These are phyloP conservation scores for Monosporascus cannonballus DNA, from an alignment of 2,329 filamentous ascomycete genomes.

Conservation along the genomic window DNA sequence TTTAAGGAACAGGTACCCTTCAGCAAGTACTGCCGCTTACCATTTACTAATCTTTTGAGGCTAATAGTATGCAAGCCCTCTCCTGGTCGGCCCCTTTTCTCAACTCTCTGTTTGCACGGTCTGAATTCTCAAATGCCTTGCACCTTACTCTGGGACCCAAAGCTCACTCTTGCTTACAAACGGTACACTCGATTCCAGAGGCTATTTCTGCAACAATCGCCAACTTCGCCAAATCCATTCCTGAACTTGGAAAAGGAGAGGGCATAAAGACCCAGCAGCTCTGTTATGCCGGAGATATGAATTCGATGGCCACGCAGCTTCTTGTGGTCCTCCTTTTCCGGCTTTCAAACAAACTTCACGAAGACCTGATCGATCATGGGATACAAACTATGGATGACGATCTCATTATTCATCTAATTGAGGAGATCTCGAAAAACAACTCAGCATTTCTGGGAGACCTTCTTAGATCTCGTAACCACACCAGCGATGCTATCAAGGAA, in stretches of 20 bases:
- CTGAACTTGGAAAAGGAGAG: neutral
- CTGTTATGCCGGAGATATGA: neutral
- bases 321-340: constrained; percentile 4
- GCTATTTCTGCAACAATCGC: neutral
- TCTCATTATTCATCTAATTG: neutral
- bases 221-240: neutral
- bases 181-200: too few species aligned
- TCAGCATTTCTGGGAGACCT: neutral
- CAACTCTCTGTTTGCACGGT: too few species aligned
- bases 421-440: neutral
- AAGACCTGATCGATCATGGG: too few species aligned
- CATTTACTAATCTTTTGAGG: too few species aligned
- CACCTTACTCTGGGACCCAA: too few species aligned
- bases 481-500: constrained; percentile 3
- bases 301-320: neutral
- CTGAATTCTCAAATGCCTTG: too few species aligned
- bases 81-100: too few species aligned
- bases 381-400: too few species aligned
- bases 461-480: neutral
- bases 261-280: neutral
- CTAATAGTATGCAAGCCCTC: too few species aligned
- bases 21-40: neutral
- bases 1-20: neutral
- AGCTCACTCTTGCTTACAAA: too few species aligned
- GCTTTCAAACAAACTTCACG: constrained; percentile 1